phyloP scores from a whole-genome alignment of 768 basidiomycete genomes.

The Auricularia sp. region DNA sequence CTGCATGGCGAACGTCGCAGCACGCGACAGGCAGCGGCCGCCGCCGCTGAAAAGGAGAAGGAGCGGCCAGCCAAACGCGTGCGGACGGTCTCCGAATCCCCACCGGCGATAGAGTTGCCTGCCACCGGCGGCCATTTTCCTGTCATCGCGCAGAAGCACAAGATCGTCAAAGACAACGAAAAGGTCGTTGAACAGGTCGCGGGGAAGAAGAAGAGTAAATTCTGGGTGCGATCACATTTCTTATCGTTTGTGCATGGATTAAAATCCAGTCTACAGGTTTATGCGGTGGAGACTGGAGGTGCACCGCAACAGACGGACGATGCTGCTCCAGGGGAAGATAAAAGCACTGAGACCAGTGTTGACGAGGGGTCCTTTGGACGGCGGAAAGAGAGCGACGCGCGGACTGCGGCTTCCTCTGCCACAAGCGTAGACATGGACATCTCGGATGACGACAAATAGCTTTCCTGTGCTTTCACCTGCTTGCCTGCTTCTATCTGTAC shows the following conservation, averaged over 20 bases:
- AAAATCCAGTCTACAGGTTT: conserved; percentile 23
- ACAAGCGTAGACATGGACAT: background rate
- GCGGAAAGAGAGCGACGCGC: background rate
- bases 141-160: background rate
- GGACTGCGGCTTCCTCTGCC: background rate
- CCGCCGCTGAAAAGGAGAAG: conserved; percentile 25
- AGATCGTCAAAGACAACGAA: conserved; percentile 52
- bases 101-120: conserved; percentile 30
- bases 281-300: conserved; percentile 51
- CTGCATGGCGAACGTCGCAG: conserved; percentile 60
- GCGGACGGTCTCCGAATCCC: conserved; percentile 62
- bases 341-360: background rate
- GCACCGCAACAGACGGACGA: background rate
- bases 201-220: conserved; percentile 78
- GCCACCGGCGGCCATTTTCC: conserved; percentile 16
- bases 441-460: background rate
- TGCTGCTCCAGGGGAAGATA: background rate
- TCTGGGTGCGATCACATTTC: conserved; percentile 39
- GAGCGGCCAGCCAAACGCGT: conserved; percentile 55
- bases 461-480: background rate
- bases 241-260: background rate
- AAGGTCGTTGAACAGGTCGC: conserved; percentile 64
- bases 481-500: background rate
- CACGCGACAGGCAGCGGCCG: background rate
- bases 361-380: background rate